These are phyloP conservation scores for Lactarius indigo DNA, from an alignment of 768 basidiomycete species.

Conservation along the genomic window DNA sequence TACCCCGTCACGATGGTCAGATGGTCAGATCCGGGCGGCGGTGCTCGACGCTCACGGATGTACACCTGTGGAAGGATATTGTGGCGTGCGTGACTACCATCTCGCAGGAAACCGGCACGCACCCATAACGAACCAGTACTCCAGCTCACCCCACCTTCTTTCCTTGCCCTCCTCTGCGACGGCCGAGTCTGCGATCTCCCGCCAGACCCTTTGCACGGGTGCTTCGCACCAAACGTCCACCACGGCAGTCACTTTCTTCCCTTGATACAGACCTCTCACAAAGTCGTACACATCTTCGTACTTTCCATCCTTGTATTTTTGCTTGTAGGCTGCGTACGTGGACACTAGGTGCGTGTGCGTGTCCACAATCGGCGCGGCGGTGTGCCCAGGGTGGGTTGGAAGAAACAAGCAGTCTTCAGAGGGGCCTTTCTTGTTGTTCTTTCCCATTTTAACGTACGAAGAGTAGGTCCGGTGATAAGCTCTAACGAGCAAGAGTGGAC, in stretches of 20 bases:
- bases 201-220: conserved; percentile 60
- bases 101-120: conserved; percentile 7
- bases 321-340: conserved; percentile 61
- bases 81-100: not conserved
- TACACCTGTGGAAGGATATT: conserved; percentile 46
- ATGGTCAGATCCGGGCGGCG: not conserved
- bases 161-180: conserved; percentile 45
- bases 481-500: not conserved
- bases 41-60: conserved; percentile 53
- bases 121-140: conserved; percentile 87
- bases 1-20: not conserved
- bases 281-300: conserved; percentile 64
- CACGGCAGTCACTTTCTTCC: conserved; percentile 56
- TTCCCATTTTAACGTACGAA: conserved; percentile 8
- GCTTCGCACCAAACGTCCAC: conserved; percentile 92
- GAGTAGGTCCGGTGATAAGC: not conserved
- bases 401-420: conserved; percentile 21
- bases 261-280: conserved; percentile 55
- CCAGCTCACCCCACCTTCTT: conserved; percentile 59
- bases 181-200: conserved; percentile 70
- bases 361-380: conserved; percentile 56
- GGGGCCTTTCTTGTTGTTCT: conserved; percentile 24
- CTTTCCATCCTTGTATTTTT: conserved; percentile 56
- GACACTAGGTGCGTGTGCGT: conserved; percentile 84
- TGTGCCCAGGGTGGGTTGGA: conserved; percentile 17